Base-by-base conservation (phyloP, 305 asterid genomes). In the Nicotiana rustica region DNA sequence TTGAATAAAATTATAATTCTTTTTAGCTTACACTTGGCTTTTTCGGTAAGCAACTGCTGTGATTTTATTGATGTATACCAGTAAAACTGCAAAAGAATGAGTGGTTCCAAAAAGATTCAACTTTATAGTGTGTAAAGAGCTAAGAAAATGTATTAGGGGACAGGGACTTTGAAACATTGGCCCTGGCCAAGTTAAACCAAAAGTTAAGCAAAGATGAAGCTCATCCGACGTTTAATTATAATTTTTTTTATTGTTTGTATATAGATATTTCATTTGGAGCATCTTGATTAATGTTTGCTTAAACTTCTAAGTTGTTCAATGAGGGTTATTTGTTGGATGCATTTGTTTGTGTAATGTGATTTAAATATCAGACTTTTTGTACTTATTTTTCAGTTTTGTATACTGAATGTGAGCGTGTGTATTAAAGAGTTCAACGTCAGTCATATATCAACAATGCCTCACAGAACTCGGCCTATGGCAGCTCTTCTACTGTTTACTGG, bases 401-500 rank as follows among this genome's bases (percentile, higher is more conserved):
- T 75, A 15, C 80, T 75, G 80, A 75, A 75, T 8, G 65, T 0
- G 44, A 18, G 29, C 17, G 15, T 52, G 65, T 75, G 14, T 21
- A 35, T 73, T 25, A 1, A 36, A 73, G 79, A 49, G 44, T 73
- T 47, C 41, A 47, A 25, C 25, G 21, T 73, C 79, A 15, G 47
- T 52, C 80, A 49, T 75, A 8, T 29, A 75, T 52, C 80, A 2
- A 2, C 31, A 52, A 75, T 75, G 80, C 80, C 80, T 75, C 80
- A 75, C 80, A 75, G 66, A 75, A 19, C 65, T 29, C 65, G 80
- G 0, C 80, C 80, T 52, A 29, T 75, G 80, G 14, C 80, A 52
- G 65, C 65, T 52, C 80, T 75, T 8, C 49, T 75, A 44, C 65
- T 75, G 66, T 75, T 75, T 75, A 52, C 80, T 75, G 66, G 80